Conservation (phyloP, 176 grass and related monocot species). For the Rhynchospora breviuscula region DNA sequence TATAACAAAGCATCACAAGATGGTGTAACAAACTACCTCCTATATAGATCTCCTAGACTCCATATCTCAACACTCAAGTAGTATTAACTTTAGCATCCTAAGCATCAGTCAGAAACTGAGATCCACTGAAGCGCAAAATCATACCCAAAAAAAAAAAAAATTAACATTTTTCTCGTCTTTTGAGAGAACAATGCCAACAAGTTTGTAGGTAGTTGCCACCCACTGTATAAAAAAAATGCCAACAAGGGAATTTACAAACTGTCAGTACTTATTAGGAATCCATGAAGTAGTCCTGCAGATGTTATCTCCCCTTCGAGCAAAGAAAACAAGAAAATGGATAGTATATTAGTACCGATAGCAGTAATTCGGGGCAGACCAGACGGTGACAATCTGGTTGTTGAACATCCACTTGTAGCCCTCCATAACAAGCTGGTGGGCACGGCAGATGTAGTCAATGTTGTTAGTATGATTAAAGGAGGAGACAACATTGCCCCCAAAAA, state of each 20-base stretch:
- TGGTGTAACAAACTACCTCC: not conserved
- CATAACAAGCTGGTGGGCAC: conserved; percentile 98
- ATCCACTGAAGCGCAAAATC: not conserved
- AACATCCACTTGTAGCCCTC: conserved; percentile 99
- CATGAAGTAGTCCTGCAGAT: not conserved
- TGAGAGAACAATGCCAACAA: not conserved
- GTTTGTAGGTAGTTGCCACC: too few relatives aligned
- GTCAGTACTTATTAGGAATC: not conserved
- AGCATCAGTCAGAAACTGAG: not conserved
- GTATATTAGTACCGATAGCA: conserved; percentile 77
- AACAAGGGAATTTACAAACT: not conserved
- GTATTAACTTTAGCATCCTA: not conserved
- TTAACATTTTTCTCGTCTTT: not conserved
- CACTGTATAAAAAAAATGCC: not conserved
- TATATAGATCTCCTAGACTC: not conserved
- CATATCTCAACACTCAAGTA: not conserved
- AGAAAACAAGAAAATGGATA: conserved; percentile 5
- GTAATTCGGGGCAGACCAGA: conserved; percentile 99
- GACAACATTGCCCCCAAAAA: conserved; percentile 91
- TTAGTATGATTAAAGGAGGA: conserved; percentile 86
- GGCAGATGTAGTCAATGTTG: conserved; percentile 96
- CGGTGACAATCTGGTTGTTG: conserved; percentile 92
- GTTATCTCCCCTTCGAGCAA: not conserved
- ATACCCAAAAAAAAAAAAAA: not conserved
- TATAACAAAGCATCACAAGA: not conserved